phyloP scores from a whole-genome alignment of 768 basidiomycete species.

The Boletellus emodensis region DNA sequence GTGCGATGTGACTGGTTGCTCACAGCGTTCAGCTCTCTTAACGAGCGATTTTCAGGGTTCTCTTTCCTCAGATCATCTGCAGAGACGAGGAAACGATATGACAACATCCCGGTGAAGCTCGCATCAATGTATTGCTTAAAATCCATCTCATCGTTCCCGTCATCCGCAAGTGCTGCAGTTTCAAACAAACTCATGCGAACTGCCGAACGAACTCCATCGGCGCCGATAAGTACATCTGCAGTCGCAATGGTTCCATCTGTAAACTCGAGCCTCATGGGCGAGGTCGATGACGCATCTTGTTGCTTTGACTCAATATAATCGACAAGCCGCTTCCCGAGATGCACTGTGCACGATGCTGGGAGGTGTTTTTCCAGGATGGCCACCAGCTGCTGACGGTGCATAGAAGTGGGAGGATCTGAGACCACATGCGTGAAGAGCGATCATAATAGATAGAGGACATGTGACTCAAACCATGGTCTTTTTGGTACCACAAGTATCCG shows the following conservation, averaged over 20 bases:
- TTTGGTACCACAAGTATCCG: slow-evolving; percentile 30
- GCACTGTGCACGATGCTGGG: slow-evolving; percentile 16
- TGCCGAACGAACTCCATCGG: slow-evolving; percentile 39
- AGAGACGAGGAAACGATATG: slow-evolving; percentile 38
- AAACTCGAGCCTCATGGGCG: slow-evolving; percentile 8
- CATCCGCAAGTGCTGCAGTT: slow-evolving; percentile 4
- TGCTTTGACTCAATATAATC: slow-evolving; percentile 7
- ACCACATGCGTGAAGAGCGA: not conserved
- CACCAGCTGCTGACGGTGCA: slow-evolving; percentile 25
- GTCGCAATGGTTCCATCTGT: slow-evolving; percentile 17
- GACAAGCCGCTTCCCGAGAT: slow-evolving; percentile 19
- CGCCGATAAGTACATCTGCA: slow-evolving; percentile 43
- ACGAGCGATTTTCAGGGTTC: slow-evolving; percentile 19
- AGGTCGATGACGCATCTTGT: slow-evolving; percentile 27
- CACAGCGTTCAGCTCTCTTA: slow-evolving; percentile 5
- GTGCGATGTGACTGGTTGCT: too few relatives aligned
- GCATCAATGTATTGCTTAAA: slow-evolving; percentile 23
- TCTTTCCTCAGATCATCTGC: slow-evolving; percentile 27
- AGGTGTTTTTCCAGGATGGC: slow-evolving; percentile 15
- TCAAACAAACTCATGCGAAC: slow-evolving; percentile 26
- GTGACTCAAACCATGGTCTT: not conserved
- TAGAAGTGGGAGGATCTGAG: slow-evolving; percentile 5
- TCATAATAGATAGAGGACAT: too few relatives aligned
- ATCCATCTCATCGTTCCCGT: not conserved
- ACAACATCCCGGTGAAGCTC: slow-evolving; percentile 38